Evolutionary conservation across 371 early-diverging fungal species (phyloP).

Genomic region (Entomophthora muscae): DNA sequence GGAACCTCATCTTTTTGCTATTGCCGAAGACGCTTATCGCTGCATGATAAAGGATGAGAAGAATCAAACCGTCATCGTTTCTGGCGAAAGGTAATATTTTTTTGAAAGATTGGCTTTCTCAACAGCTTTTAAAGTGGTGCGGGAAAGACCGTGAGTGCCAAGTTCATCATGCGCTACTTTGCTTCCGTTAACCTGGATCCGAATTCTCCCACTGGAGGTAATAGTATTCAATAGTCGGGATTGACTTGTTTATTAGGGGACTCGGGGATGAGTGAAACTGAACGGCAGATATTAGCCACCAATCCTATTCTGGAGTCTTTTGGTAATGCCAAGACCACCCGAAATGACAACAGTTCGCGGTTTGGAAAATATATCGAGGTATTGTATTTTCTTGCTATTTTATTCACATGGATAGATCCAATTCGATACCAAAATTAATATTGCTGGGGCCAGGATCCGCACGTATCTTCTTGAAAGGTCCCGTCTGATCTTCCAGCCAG

Average conservation of each 20-base stretch:
- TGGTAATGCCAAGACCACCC: constrained; percentile 99
- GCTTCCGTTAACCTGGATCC: constrained; percentile 70
- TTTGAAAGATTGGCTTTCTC: constrained; percentile 13
- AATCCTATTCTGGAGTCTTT: constrained; percentile 99
- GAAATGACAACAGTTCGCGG: constrained; percentile 97
- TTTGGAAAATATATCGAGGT: constrained; percentile 98
- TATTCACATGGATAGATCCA: constrained; percentile 29
- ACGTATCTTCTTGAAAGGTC: constrained; percentile 97
- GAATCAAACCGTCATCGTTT: constrained; percentile 97
- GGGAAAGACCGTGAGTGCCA: constrained; percentile 91
- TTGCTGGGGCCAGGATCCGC: constrained; percentile 89
- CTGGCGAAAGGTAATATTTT: constrained; percentile 74
- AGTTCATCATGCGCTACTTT: constrained; percentile 96
- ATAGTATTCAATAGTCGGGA: not conserved
- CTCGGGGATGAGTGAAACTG: constrained; percentile 53
- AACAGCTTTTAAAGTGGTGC: constrained; percentile 43
- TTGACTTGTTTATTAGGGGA: not conserved
- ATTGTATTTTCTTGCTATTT: not conserved
- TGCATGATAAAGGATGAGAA: constrained; percentile 76
- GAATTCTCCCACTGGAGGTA: constrained; percentile 18
- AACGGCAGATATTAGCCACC: constrained; percentile 73
- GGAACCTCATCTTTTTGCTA: constrained; percentile 97
- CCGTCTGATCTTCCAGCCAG: constrained; percentile 88
- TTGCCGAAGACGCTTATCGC: constrained; percentile 94
- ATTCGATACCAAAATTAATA: constrained; percentile 57